Conservation (phyloP, 2,329 filamentous ascomycete species). For the Incumbomyces delicatus region DNA sequence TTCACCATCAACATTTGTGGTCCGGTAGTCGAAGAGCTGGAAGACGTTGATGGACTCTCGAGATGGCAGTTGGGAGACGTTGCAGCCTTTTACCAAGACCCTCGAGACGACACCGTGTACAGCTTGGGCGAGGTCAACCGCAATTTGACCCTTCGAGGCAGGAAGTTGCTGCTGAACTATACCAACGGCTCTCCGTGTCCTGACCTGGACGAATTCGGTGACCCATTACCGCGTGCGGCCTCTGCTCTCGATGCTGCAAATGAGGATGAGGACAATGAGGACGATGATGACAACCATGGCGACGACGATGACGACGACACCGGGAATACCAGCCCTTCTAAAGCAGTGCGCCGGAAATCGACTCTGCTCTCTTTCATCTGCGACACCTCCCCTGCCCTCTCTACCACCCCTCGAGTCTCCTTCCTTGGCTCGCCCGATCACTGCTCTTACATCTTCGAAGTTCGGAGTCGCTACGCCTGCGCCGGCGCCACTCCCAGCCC, state of each 20-base stretch:
- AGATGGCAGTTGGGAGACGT: conserved; percentile 35
- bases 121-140: conserved; percentile 34
- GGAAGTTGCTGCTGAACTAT: conserved; percentile 65
- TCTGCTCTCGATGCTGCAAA: conserved; percentile 9
- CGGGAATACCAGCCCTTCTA: conserved; percentile 20
- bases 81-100: conserved; percentile 38
- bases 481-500: conserved; percentile 46
- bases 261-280: conserved; percentile 10
- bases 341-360: conserved; percentile 52
- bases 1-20: conserved; percentile 44
- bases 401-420: conserved; percentile 44
- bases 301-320: conserved; percentile 28
- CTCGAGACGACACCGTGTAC: conserved; percentile 11
- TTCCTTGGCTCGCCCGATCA: conserved; percentile 86
- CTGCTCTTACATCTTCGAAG: conserved; percentile 93
- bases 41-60: conserved; percentile 37
- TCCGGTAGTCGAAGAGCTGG: conserved; percentile 37
- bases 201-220: conserved; percentile 20
- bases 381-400: conserved; percentile 60
- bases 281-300: conserved; percentile 29
- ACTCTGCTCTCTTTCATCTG: conserved; percentile 89
- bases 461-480: conserved; percentile 77
- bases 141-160: conserved; percentile 39
- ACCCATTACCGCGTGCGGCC: conserved; percentile 9
- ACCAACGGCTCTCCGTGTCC: conserved; percentile 63